phyloP scores from a whole-genome alignment of 2,329 filamentous ascomycete genomes.

The Neurospora crassa region DNA sequence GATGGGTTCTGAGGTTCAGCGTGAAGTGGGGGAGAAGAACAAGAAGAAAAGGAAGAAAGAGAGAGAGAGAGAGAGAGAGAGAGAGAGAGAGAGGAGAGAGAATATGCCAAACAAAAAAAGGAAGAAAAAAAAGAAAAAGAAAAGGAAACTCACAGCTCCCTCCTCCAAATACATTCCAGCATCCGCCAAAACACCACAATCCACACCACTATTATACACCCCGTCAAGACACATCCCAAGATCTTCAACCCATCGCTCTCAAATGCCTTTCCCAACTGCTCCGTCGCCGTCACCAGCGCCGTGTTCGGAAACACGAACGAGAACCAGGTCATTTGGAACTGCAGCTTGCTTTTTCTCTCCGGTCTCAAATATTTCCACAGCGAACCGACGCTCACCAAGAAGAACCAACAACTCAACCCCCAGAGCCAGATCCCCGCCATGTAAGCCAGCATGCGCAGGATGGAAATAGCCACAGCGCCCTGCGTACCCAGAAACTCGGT shows the following conservation, averaged over 20 bases:
- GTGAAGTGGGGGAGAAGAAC: not conserved
- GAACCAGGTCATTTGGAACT: constrained; percentile 81
- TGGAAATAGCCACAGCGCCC: constrained; percentile 27
- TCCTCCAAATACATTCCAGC: constrained; percentile 55
- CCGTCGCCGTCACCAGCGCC: constrained; percentile 63
- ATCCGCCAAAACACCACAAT: constrained; percentile 59
- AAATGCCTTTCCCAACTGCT: constrained; percentile 57
- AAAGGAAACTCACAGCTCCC: constrained; percentile 39
- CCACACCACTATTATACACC: constrained; percentile 59
- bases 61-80: too few species aligned
- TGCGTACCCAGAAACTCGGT: constrained; percentile 30
- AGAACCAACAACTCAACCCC: constrained; percentile 78
- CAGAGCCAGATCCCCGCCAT: constrained; percentile 71
- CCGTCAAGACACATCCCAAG: constrained; percentile 57
- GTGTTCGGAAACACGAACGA: constrained; percentile 78
- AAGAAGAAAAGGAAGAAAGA: not conserved
- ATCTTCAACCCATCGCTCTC: constrained; percentile 51
- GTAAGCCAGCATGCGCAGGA: constrained; percentile 39
- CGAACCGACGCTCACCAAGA: constrained; percentile 68
- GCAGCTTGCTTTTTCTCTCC: constrained; percentile 43
- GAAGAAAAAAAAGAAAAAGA: constrained; percentile 1
- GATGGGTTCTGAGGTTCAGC: not conserved
- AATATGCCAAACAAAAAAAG: not conserved
- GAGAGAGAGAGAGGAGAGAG: too few species aligned
- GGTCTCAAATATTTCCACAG: constrained; percentile 56